These are phyloP conservation scores for Fusarium sp. DNA, from an alignment of 2,329 filamentous ascomycete genomes.

Conservation along the genomic window DNA sequence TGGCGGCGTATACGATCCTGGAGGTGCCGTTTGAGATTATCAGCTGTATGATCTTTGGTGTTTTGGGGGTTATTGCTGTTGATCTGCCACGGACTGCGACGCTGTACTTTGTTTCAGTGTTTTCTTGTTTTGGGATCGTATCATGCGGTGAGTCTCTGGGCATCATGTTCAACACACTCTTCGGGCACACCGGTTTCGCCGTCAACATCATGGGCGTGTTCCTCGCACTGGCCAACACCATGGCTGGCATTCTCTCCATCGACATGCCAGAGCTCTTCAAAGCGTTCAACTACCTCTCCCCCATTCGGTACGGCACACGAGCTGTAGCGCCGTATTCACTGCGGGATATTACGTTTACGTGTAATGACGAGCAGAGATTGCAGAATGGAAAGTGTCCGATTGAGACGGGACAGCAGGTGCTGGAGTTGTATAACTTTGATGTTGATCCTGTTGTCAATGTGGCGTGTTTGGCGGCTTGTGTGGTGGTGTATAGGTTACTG, in stretches of 20 bases:
- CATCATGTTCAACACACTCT: constrained; percentile 83
- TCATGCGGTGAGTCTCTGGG: constrained; percentile 79
- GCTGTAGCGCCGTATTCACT: constrained; percentile 75
- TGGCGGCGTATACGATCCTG: constrained; percentile 73
- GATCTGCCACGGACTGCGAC: constrained; percentile 69
- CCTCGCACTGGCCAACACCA: constrained; percentile 74
- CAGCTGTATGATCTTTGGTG: constrained; percentile 71
- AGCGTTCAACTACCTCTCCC: constrained; percentile 76
- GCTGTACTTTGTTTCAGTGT: constrained; percentile 74
- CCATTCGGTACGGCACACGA: constrained; percentile 74
- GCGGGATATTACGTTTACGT: constrained; percentile 68
- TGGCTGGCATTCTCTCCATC: constrained; percentile 76
- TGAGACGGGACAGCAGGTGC: constrained; percentile 70
- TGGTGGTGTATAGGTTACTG: constrained; percentile 71
- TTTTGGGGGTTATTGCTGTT: constrained; percentile 70
- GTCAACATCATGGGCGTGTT: constrained; percentile 77
- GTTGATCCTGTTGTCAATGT: constrained; percentile 69
- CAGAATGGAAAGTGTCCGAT: constrained; percentile 71
- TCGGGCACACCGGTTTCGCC: constrained; percentile 77
- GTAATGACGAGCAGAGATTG: constrained; percentile 66
- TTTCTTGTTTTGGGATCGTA: constrained; percentile 77
- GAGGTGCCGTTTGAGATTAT: constrained; percentile 78
- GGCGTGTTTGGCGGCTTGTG: constrained; percentile 68
- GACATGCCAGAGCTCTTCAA: constrained; percentile 72
- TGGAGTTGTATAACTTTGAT: constrained; percentile 73